Base-by-base conservation (phyloP, 176 grass and related monocot species). In the Carex pumila region DNA sequence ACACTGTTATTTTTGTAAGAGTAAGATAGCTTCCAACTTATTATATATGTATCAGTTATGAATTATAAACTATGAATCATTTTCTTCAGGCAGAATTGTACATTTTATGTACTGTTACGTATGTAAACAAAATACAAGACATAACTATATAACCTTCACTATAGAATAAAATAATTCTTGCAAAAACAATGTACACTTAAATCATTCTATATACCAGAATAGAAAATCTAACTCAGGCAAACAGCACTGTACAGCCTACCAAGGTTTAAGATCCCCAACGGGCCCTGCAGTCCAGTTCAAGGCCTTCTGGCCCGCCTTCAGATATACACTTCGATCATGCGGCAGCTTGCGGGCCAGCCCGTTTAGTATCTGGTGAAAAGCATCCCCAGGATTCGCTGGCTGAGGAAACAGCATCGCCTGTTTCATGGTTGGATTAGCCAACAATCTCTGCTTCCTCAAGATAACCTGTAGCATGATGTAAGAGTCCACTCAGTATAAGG, bases 261-360 rank as follows among this genome's bases (percentile, higher is more conserved):
- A 97, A 12, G 89, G 94, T 76, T 97, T 91, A 14, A 91, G 71
- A 70, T 97, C 94, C 0, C 87, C 90, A 14, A 88, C 64, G 0
- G 90, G 94, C 30, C 94, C 94, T 0, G 87, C 94, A 17, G 92
- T 94, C 94, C 94, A 97, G 89, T 97, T 94, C 85, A 97, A 85
- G 17, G 84, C 78, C 71, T 79, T 89, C 88, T 94, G 75, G 57
- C 87, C 94, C 0, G 90, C 87, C 81, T 97, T 80, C 71, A 97
- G 76, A 88, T 94, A 97, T 61, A 94, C 87, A 1, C 57, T 83
- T n/a, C 84, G 79, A 34, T 85, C 86, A 15, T 98, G 92, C 0
- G 95, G 95, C 68, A 97, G 92, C 79, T 97, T 98, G 47, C 92
- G 92, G 3, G 92, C 90, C 15, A 98, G 84, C 17, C 95, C 92